Evolutionary conservation across 2,329 filamentous ascomycete species (phyloP), one percentile per base, ranked within the genome.

Genomic region (Cordyceps javanica): DNA sequence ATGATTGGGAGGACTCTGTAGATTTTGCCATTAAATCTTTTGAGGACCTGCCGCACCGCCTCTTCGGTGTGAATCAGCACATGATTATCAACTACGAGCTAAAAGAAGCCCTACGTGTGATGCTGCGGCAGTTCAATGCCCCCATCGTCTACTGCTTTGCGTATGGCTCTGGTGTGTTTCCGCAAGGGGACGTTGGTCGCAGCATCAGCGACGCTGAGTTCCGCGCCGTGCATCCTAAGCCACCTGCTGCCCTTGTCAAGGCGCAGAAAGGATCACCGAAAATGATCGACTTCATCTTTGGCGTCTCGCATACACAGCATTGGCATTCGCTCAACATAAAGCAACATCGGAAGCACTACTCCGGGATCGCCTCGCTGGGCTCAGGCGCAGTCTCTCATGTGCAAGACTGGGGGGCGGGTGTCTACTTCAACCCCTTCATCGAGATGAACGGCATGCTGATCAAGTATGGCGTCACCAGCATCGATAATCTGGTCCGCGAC

Each of bases 271-370:
- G 90, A 30, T 86, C 86, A 1, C 91, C 91, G 13, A 97, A 97
- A 76, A 96, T 97, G 87, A 96, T 99, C 62, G 94, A 99, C 73
- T 96, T 99, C 70, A 95, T 99, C 64, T 94, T 99, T 69, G 94
- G 93, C 26, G 93, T 97, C 11, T 90, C 90, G 1, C 90, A 96
- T 71, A 91, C 89, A 1, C 89, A 99, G 69, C 94, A 99, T 74
- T 99, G 93, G 90, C 94, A 99, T 74, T 92, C 89, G 34, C 79
- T 99, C 60, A 99, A 99, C 67, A 78, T 99, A 65, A 80, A 82
- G 62, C 88, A 97, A 70, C 89, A 99, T 68, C 88, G 90, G 8
- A 82, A 95, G 66, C 94, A 99, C 72, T 99, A 99, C 74, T 97
- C 93, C 1, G 86, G 82, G 11, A 77, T 99, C 21, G 90, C 89